Conservation (phyloP, 805 yeast genomes). For the Ogataea neopini region DNA sequence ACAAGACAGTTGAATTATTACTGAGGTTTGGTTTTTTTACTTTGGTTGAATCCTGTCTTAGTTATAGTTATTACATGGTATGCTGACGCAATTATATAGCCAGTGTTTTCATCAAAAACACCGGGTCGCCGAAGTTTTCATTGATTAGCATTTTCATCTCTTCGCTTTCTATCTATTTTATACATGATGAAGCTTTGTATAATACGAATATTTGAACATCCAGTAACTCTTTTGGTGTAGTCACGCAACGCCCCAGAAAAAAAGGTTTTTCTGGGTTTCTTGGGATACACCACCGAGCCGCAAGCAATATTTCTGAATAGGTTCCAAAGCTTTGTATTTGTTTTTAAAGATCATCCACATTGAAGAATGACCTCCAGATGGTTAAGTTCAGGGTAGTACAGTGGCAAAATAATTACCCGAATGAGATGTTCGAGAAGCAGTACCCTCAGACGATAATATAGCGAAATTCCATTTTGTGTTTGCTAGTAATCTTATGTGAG, state of each 20-base stretch:
- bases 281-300: too few species aligned
- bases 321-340: too few species aligned
- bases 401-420: too few species aligned
- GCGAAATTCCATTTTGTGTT: not conserved
- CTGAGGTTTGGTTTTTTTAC: not conserved
- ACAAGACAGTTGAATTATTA: conserved; percentile 1
- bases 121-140: not conserved
- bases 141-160: not conserved
- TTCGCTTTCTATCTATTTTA: not conserved
- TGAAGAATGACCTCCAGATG: not conserved
- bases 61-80: not conserved
- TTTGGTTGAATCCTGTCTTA: too few species aligned
- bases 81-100: not conserved
- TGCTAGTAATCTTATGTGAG: not conserved
- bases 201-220: not conserved
- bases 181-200: not conserved
- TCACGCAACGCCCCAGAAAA: not conserved
- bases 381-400: too few species aligned
- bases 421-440: too few species aligned
- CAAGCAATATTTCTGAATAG: not conserved
- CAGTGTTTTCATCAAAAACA: not conserved
- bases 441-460: too few species aligned
- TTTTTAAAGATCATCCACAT: not conserved
- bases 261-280: not conserved
- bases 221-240: not conserved